phyloP scores from a whole-genome alignment of 2,329 filamentous ascomycete species.

The Apiospora marii region DNA sequence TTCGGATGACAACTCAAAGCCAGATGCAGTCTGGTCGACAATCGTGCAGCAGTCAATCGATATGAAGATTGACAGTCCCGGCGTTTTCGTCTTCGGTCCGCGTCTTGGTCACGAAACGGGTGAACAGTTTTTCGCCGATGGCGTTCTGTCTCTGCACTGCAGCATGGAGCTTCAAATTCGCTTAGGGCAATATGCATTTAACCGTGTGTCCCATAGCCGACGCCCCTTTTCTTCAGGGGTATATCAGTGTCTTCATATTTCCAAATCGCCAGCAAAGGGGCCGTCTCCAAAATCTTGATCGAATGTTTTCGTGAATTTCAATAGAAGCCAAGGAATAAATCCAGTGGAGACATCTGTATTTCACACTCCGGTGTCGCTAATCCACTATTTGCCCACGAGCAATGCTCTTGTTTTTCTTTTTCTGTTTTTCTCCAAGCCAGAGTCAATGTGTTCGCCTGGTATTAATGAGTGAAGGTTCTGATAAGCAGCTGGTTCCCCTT shows the following conservation, averaged over 20 bases:
- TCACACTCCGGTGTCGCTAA: no score
- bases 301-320: no score
- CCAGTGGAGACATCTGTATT: no score
- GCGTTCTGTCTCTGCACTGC: neutral
- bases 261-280: neutral
- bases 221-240: slow-evolving; percentile 5
- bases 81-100: neutral
- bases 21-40: neutral
- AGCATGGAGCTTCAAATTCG: neutral
- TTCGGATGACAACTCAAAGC: neutral
- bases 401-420: no score
- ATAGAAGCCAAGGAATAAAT: no score
- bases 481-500: neutral
- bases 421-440: no score
- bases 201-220: neutral
- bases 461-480: no score
- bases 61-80: neutral
- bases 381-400: no score
- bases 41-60: neutral
- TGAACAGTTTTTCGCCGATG: neutral
- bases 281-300: no score
- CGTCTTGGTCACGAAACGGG: neutral
- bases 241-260: neutral
- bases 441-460: no score
- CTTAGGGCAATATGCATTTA: slow-evolving; percentile 18